Evolutionary conservation across 75 land plant species (phyloP), one percentile per base, ranked within the genome.

Genomic region (Gnetum montanum): DNA sequence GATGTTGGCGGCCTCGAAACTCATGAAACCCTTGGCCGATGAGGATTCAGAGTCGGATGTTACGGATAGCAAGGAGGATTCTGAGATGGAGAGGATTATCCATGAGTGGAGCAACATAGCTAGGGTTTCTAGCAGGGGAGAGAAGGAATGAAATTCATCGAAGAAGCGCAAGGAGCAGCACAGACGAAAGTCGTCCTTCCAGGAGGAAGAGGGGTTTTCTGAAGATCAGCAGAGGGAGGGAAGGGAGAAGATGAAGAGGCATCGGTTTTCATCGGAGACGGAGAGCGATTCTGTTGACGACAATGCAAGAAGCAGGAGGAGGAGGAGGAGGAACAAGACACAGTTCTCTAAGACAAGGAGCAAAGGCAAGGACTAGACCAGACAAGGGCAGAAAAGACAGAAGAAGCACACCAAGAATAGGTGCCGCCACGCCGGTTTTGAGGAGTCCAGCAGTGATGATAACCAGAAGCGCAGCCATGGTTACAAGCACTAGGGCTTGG

Each of bases 31-130:
- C n/a, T 16, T 10, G 43, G 80, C 69, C 8, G 89, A 85, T 37
- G 79, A 76, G n/a, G 13, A 38, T 13, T 38, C 43, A 13, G 95
- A 89, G 59, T 76, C 77, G 46, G 90, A 85, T 43, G 69, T 74
- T 27, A 83, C 92, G 3, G 97, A 86, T 56, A 86, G 88, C n/a
- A 77, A 72, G 31, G 74, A 58, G 46, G 92, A 91, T 66, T 76
- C 97, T 0, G 92, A 91, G 57, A 86, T 91, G 50, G 97, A 86
- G 74, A 80, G 81, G 68, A 64, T 74, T n/a, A 71, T 91, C 22
- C 80, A 80, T 10, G 64, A 58, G 47, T 46, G 93, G 86, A 6
- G 10, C 33, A 77, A 75, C 34, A 68, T 33, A 41, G 41, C 8
- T 22, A 43, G 59, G 49, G 37, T 6, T 6, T 6, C 61, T 45